Conservation (phyloP, 495 filamentous ascomycete genomes). For the Penicilliopsis zonata region DNA sequence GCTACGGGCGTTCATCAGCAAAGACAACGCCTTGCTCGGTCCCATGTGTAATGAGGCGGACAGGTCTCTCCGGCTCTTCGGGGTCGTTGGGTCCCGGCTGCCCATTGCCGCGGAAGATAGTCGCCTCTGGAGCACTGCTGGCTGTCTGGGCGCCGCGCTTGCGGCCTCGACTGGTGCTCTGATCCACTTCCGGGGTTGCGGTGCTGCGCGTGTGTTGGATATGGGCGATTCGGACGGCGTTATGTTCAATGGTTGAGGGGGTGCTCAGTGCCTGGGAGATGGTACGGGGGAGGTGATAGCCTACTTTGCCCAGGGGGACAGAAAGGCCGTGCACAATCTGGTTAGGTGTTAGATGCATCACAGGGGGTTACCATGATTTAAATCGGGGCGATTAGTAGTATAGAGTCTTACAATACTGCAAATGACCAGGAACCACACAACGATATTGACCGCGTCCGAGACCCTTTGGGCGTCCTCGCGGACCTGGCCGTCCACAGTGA, state of each 20-base stretch:
- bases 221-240: conserved; percentile 19
- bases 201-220: conserved; percentile 24
- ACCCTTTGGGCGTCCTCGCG: conserved; percentile 55
- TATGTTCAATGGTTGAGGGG: conserved; percentile 17
- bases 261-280: conserved; percentile 47
- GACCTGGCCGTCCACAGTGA: conserved; percentile 45
- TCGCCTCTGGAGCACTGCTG: conserved; percentile 20
- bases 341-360: conserved; percentile 8
- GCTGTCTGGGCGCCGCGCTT: conserved; percentile 11
- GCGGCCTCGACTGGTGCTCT: conserved; percentile 12
- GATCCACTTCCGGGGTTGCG: conserved; percentile 14
- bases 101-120: conserved; percentile 24
- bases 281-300: conserved; percentile 66
- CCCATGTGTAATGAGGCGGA: conserved; percentile 14
- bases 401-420: conserved; percentile 66
- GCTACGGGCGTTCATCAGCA: no score
- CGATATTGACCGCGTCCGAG: conserved; percentile 50
- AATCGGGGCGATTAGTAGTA: no score
- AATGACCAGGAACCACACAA: conserved; percentile 79
- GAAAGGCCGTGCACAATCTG: conserved; percentile 80
- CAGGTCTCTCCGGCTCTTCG: conserved; percentile 25
- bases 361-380: no score
- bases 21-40: background rate
- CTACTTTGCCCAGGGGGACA: conserved; percentile 73
- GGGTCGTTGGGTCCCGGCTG: conserved; percentile 13